Conservation (phyloP, 2,329 filamentous ascomycete species). For the Capronia americana region DNA sequence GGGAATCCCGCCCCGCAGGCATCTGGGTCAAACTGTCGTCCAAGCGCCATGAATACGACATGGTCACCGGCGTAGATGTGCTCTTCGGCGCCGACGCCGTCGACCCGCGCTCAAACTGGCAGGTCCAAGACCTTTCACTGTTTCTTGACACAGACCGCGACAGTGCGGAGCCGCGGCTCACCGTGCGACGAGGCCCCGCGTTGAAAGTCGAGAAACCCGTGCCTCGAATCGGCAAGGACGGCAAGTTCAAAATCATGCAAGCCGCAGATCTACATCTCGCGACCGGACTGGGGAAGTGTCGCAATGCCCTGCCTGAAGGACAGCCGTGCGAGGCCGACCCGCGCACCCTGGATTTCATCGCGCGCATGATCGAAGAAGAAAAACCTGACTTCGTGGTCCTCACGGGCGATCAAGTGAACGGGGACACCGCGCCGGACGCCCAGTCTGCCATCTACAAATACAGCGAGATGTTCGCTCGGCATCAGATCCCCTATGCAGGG, state of each 20-base stretch:
- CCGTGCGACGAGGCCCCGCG: constrained; percentile 72
- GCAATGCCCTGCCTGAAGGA: constrained; percentile 81
- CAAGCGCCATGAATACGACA: constrained; percentile 74
- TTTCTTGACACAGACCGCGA: constrained; percentile 68
- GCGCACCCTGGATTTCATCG: constrained; percentile 87
- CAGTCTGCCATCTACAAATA: constrained; percentile 96
- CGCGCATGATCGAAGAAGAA: constrained; percentile 84
- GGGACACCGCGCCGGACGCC: constrained; percentile 87
- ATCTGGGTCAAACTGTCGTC: constrained; percentile 81
- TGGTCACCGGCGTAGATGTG: constrained; percentile 82
- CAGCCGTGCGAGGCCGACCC: constrained; percentile 89
- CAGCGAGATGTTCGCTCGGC: constrained; percentile 79
- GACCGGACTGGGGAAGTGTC: constrained; percentile 83
- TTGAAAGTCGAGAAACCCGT: constrained; percentile 71
- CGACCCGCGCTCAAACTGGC: constrained; percentile 86
- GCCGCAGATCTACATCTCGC: constrained; percentile 92
- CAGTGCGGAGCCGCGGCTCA: constrained; percentile 74
- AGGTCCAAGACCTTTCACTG: constrained; percentile 74
- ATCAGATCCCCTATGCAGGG: constrained; percentile 87
- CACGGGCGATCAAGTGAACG: constrained; percentile 94
- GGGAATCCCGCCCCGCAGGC: constrained; percentile 78
- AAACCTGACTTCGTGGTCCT: constrained; percentile 91
- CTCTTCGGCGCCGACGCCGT: constrained; percentile 90
- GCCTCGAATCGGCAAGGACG: constrained; percentile 82
- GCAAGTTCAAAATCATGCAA: constrained; percentile 97